Conservation (phyloP, 2,329 filamentous ascomycete genomes). For the Colletotrichum siamense region DNA sequence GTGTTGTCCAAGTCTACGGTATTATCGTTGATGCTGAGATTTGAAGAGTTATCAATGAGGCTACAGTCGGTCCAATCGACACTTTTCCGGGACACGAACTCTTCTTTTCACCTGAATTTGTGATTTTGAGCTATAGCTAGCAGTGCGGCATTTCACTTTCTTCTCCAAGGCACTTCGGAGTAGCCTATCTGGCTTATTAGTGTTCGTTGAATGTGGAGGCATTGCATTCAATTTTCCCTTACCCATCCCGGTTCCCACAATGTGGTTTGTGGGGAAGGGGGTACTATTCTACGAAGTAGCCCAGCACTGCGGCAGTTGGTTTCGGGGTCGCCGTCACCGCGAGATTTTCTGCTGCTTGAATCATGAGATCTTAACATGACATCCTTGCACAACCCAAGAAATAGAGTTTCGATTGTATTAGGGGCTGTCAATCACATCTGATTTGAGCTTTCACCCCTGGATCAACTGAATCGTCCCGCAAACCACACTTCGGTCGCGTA, state of each 20-base stretch:
- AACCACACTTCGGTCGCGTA: not conserved
- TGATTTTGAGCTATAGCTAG: not conserved
- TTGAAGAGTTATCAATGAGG: not conserved
- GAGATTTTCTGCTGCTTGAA: not conserved
- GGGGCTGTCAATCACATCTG: not conserved
- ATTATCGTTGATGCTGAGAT: not conserved
- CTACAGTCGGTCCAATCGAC: not conserved
- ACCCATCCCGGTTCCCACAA: not conserved
- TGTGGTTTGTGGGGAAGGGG: not conserved
- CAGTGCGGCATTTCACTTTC: not conserved
- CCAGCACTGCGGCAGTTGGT: not conserved
- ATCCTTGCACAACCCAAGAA: not conserved
- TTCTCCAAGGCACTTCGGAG: not conserved
- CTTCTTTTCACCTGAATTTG: accelerated
- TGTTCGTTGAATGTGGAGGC: not conserved
- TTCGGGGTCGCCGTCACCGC: not conserved
- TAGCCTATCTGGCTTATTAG: not conserved
- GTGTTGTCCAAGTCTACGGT: not conserved
- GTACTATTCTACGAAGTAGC: not conserved
- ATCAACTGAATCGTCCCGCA: not conserved
- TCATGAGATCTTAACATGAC: not conserved
- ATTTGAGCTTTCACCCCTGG: not conserved
- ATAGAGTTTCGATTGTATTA: not conserved
- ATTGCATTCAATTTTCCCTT: not conserved
- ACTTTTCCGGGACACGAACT: not conserved